Conservation (phyloP, 2,329 filamentous ascomycete species). For the Venturia pyrina region DNA sequence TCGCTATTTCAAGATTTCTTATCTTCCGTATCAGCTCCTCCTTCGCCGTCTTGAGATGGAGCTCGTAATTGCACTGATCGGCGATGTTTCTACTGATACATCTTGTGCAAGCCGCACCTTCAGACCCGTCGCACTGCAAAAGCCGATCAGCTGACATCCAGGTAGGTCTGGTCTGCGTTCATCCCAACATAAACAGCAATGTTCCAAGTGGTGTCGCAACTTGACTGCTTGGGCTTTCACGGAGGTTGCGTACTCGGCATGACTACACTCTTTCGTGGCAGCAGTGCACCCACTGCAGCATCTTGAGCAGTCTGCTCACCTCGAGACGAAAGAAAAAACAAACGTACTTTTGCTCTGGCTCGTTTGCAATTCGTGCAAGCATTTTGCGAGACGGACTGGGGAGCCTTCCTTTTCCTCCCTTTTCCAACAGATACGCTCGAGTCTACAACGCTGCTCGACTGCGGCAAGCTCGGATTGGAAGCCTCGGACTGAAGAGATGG, state of each 20-base stretch:
- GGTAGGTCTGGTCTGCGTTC: background rate
- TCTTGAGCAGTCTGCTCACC: background rate
- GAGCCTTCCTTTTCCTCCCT: conserved; percentile 15
- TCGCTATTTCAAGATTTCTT: conserved; percentile 17
- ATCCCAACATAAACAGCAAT: background rate
- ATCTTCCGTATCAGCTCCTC: conserved; percentile 21
- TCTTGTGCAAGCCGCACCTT: conserved; percentile 18
- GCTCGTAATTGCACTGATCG: conserved; percentile 20
- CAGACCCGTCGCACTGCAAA: conserved; percentile 20
- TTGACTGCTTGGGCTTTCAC: background rate
- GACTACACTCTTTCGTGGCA: background rate
- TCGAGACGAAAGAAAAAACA: background rate
- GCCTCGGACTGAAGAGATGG: background rate
- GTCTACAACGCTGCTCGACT: background rate
- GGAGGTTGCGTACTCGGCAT: background rate
- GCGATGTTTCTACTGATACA: conserved; percentile 14
- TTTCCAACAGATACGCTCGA: conserved; percentile 1
- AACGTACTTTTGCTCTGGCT: conserved; percentile 21
- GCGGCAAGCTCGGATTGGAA: background rate
- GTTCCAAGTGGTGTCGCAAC: background rate
- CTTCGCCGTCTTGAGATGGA: conserved; percentile 22
- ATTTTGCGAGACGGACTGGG: conserved; percentile 20
- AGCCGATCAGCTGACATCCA: background rate
- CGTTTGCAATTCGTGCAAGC: conserved; percentile 22
- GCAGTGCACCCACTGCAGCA: background rate